These are phyloP conservation scores for Candida montana DNA, from an alignment of 805 yeast genomes.

Conservation along the genomic window DNA sequence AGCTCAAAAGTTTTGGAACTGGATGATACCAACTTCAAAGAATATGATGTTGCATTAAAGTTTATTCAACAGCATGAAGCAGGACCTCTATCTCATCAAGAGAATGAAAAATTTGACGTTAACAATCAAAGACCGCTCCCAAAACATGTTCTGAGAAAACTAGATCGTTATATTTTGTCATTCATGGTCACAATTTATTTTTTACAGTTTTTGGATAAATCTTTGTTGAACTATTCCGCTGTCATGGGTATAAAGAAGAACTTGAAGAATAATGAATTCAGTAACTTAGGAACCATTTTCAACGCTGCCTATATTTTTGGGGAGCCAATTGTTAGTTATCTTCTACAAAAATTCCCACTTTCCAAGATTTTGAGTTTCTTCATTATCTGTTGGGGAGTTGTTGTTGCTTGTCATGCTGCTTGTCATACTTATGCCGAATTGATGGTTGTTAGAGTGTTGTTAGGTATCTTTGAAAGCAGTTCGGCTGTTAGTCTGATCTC, in stretches of 20 bases:
- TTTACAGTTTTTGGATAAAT: conserved; percentile 50
- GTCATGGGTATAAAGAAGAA: conserved; percentile 54
- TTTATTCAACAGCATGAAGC: conserved; percentile 1
- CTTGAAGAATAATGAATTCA: conserved; percentile 40
- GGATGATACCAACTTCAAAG: background rate
- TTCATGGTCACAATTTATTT: conserved; percentile 45
- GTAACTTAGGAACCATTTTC: conserved; percentile 45
- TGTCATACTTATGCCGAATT: conserved; percentile 44
- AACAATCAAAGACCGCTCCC: conserved; percentile 2
- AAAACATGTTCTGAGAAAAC: conserved; percentile 9
- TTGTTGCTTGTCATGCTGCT: conserved; percentile 42
- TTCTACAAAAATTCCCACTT: conserved; percentile 45
- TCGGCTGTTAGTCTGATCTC: conserved; percentile 49
- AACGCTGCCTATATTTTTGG: conserved; percentile 46
- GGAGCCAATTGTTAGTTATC: conserved; percentile 40
- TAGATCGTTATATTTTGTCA: conserved; percentile 15
- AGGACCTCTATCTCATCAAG: background rate
- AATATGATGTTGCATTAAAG: conserved; percentile 9
- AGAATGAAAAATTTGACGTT: background rate
- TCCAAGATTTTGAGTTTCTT: conserved; percentile 41
- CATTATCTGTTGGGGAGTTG: conserved; percentile 45
- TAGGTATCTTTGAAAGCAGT: conserved; percentile 48
- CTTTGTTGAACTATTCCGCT: conserved; percentile 50
- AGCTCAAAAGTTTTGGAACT: background rate
- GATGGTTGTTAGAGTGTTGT: conserved; percentile 43